These are phyloP conservation scores for Penicillium sumatraense DNA, from an alignment of 2,329 filamentous ascomycete species.

Conservation along the genomic window DNA sequence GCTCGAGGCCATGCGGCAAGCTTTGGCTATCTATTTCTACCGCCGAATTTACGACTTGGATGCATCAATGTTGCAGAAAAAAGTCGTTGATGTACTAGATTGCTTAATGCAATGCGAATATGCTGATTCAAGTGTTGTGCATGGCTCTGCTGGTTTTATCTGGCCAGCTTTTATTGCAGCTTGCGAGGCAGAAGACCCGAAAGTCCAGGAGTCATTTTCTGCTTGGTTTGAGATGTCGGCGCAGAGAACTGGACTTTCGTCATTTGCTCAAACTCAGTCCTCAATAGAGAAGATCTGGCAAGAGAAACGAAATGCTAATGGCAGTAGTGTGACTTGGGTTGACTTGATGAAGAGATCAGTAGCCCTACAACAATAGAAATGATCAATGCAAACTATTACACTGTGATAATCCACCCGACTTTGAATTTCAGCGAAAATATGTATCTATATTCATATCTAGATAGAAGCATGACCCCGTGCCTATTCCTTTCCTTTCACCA, in stretches of 20 bases:
- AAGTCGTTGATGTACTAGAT: slow-evolving; percentile 43
- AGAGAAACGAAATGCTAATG: slow-evolving; percentile 22
- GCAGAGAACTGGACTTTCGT: slow-evolving; percentile 36
- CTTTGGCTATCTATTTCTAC: slow-evolving; percentile 53
- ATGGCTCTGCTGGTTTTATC: slow-evolving; percentile 44
- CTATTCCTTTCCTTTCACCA: too few relatives aligned
- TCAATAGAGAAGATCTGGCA: slow-evolving; percentile 37
- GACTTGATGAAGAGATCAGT: slow-evolving; percentile 19
- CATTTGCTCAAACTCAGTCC: slow-evolving; percentile 33
- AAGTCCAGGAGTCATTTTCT: slow-evolving; percentile 41
- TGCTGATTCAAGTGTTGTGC: slow-evolving; percentile 35
- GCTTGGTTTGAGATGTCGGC: slow-evolving; percentile 38
- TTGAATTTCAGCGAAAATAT: too few relatives aligned
- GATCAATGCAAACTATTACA: neutral
- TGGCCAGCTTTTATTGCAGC: slow-evolving; percentile 53
- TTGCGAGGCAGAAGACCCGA: slow-evolving; percentile 46
- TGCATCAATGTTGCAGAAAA: slow-evolving; percentile 46
- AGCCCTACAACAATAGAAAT: slow-evolving; percentile 4
- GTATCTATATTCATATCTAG: too few relatives aligned
- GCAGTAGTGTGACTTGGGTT: slow-evolving; percentile 21
- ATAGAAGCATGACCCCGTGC: too few relatives aligned
- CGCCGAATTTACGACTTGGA: slow-evolving; percentile 49
- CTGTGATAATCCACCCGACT: too few relatives aligned
- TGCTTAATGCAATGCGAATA: slow-evolving; percentile 41
- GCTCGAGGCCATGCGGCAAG: slow-evolving; percentile 47